A percentile compares a stretch with the other conserved stretches of the same genome.
These are phyloP conservation scores for Dipodascus albidus DNA, from an alignment of 805 yeast species.

Conservation along the genomic window DNA sequence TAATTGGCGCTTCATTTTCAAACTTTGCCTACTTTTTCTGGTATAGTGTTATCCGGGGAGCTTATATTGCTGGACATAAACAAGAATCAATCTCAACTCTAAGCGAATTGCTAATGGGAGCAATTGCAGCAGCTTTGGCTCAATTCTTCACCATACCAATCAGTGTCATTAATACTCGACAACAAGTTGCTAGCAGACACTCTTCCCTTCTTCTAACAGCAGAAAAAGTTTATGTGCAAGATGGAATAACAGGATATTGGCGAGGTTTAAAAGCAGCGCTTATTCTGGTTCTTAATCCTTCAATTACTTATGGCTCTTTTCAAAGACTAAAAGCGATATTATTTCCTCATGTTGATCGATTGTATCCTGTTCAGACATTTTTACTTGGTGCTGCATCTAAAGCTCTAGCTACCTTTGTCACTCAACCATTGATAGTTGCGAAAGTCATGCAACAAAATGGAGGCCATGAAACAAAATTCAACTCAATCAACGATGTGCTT, in stretches of 20 bases:
- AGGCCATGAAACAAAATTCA: conserved; percentile 26
- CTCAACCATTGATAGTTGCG: conserved; percentile 78
- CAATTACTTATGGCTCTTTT: conserved; percentile 75
- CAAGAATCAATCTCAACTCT: conserved; percentile 38
- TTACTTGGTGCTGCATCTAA: conserved; percentile 70
- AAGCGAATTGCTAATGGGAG: conserved; percentile 62
- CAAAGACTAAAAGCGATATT: conserved; percentile 51
- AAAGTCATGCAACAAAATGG: conserved; percentile 64
- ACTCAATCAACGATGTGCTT: conserved; percentile 53
- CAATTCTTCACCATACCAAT: conserved; percentile 74
- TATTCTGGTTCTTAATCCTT: conserved; percentile 70
- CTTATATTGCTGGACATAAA: conserved; percentile 32
- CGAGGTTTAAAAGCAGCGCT: conserved; percentile 71
- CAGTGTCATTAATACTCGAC: conserved; percentile 58
- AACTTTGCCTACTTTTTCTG: conserved; percentile 80
- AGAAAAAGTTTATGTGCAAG: conserved; percentile 43
- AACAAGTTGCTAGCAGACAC: conserved; percentile 26
- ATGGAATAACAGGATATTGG: conserved; percentile 69
- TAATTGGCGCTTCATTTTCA: conserved; percentile 63
- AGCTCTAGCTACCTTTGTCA: conserved; percentile 63
- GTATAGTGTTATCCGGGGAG: conserved; percentile 61
- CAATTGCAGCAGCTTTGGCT: conserved; percentile 72
- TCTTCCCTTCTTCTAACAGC: conserved; percentile 31
- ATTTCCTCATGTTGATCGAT: conserved; percentile 28
- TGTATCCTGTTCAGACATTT: conserved; percentile 56